Evolutionary conservation across 306 rosid genomes (phyloP), one percentile per base, ranked within the genome.

Genomic region (Pyrus communis): DNA sequence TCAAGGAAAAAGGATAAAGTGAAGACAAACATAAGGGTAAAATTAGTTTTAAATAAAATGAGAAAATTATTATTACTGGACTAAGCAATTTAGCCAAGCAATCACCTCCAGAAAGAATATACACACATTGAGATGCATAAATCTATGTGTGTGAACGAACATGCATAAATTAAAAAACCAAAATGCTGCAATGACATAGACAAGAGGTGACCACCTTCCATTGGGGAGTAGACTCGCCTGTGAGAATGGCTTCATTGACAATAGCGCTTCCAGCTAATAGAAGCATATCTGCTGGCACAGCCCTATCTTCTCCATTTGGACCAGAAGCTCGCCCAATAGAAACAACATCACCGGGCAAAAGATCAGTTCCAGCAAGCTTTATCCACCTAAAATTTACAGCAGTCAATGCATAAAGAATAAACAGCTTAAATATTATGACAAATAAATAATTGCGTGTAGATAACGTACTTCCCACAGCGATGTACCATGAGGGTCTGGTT

Each of bases 141-240:
- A 58, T 10, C 21, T 73, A 25, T 11, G 33, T 63, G n/a, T 17
- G 33, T 28, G 14, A 21, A 59, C 7, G 14, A 21, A 59, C 7
- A 40, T 31, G 22, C 11, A 40, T 46, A 42, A 15, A 49, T 40
- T 15, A 35, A 51, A 62, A 49, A 71, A 42, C 25, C 78, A 57
- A 49, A 67, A 15, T 43, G 25, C 70, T 9, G 28, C n/a, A 74
- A 76, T 1, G 31, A 73, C 62, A 67, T 25, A 43, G 90, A 82
- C 75, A 81, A 79, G 70, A 45, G 85, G 71, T 80, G 71, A 79
- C 78, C 88, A 96, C 98, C 99, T 96, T 96, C 99, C 99, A 96
- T 75, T 96, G 99, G 61, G 98, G 99, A 52, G 99, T 96, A 77
- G 99, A 96, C 90, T 96, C 99, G 87, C 99, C 99, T 54, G 99